Evolutionary conservation across 805 yeast species (phyloP), one percentile per base, ranked within the genome.

Genomic region (Pichia rugopelliculosa): DNA sequence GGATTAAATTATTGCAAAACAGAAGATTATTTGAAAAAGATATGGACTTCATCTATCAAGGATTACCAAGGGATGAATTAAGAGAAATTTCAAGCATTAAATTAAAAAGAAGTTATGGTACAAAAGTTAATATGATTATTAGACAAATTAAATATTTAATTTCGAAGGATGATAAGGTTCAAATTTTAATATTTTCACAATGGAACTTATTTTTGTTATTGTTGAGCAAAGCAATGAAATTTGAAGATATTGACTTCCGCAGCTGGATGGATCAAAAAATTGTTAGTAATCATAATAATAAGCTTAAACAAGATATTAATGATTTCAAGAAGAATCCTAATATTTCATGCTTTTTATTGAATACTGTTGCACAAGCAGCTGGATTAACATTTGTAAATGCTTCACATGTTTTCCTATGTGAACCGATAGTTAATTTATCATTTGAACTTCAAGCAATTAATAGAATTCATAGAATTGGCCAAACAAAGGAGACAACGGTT

Each of bases 341-440:
- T 0, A 74, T 84, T n/a, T 86, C 96, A 0, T 91, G 98, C 62
- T 82, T 91, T 58, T 65, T 93, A 24, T 66, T 93, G 53, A 87
- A 88, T 64, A 91, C 96, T 0, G 82, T 80, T 54, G 82, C 90
- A 0, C 87, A 90, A 59, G 89, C 96, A 9, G 82, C 96, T 13
- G 99, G 99, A 0, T 69, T 93, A 53, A 93, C 96, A 9, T 70
- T 93, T 47, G 80, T 89, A 9, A 91, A 91, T 68, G 98, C 99
- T 0, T 84, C 86, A 3, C 96, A 93, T 62, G 91, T 93, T 0
- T 84, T 90, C 52, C 63, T 93, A 6, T 86, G 97, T 62, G 99
- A 93, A 66, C 98, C 99, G 1, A 71, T 93, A 48, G 83, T 93
- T 15, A 89, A 89, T 58, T 79, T 90, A 1, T 84, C 96, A 2